phyloP scores from a whole-genome alignment of 768 basidiomycete species.

The Xanthoconium stramineum region DNA sequence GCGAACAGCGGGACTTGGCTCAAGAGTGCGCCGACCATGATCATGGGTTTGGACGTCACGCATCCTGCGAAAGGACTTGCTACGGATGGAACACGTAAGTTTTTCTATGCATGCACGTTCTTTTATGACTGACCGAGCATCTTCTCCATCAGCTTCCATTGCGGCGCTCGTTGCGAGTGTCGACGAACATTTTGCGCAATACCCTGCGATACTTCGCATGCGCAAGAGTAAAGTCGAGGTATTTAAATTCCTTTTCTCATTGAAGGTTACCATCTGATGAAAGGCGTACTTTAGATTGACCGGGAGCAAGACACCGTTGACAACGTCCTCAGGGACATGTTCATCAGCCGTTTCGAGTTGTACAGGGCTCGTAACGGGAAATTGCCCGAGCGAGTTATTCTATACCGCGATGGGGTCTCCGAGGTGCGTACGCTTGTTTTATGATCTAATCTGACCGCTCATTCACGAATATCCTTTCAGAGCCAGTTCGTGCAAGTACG shows the following conservation, averaged over 20 bases:
- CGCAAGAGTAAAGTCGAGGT: slow-evolving; percentile 67
- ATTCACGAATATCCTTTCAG: slow-evolving; percentile 16
- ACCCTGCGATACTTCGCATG: slow-evolving; percentile 45
- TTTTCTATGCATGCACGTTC: background rate
- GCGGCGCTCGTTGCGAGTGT: slow-evolving; percentile 52
- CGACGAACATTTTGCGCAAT: slow-evolving; percentile 46
- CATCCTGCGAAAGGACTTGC: slow-evolving; percentile 67
- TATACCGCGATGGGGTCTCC: slow-evolving; percentile 73
- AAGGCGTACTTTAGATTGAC: background rate
- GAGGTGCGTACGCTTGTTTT: slow-evolving; percentile 45
- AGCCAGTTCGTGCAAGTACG: slow-evolving; percentile 49
- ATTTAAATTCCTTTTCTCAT: background rate
- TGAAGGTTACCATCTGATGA: background rate
- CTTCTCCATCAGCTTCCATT: slow-evolving; percentile 37
- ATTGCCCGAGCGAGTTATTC: slow-evolving; percentile 43
- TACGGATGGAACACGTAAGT: slow-evolving; percentile 42
- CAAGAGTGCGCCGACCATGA: slow-evolving; percentile 43
- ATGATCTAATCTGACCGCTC: background rate
- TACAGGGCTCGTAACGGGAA: slow-evolving; percentile 33
- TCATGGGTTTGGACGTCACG: slow-evolving; percentile 64
- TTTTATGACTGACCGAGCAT: background rate
- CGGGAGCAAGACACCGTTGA: slow-evolving; percentile 33
- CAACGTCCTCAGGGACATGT: slow-evolving; percentile 42
- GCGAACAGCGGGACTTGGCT: slow-evolving; percentile 39
- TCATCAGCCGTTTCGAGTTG: slow-evolving; percentile 42